Evolutionary conservation across 2,329 filamentous ascomycete genomes (phyloP).

Genomic region (Monosporascus sp.): DNA sequence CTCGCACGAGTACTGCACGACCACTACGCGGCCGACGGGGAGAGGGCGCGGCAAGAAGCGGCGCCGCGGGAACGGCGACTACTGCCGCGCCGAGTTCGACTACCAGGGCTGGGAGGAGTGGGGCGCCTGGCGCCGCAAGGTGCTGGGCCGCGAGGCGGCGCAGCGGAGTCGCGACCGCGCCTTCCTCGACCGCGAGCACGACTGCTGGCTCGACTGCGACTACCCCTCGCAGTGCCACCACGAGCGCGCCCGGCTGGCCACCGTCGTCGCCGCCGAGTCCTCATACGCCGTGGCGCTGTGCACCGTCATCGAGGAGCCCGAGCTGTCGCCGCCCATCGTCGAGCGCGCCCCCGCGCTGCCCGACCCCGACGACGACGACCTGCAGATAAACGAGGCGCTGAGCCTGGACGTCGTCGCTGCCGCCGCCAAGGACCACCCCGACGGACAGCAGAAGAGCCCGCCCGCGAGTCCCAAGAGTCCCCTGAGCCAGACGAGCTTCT

Average conservation of each 20-base stretch:
- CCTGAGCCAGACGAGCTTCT: slow-evolving; percentile 14
- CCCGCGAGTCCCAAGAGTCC: slow-evolving; percentile 15
- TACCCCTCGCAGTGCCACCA: slow-evolving; percentile 41
- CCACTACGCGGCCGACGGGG: background rate
- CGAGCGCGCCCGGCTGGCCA: slow-evolving; percentile 38
- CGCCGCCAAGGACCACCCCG: background rate
- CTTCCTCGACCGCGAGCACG: slow-evolving; percentile 15
- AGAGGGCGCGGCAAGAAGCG: slow-evolving; percentile 13
- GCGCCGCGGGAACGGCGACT: slow-evolving; percentile 8
- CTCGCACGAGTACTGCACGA: slow-evolving; percentile 22
- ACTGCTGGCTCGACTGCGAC: slow-evolving; percentile 23
- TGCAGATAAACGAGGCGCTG: slow-evolving; percentile 11
- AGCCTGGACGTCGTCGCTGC: background rate
- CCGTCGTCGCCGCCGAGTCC: slow-evolving; percentile 37
- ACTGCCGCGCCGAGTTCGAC: slow-evolving; percentile 25
- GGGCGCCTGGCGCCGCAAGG: slow-evolving; percentile 26
- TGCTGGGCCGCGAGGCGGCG: slow-evolving; percentile 20
- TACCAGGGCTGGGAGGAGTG: slow-evolving; percentile 25
- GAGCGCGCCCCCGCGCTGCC: background rate
- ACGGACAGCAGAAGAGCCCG: slow-evolving; percentile 1
- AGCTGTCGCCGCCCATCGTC: slow-evolving; percentile 4
- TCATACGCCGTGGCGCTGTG: background rate
- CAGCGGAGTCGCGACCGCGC: slow-evolving; percentile 13
- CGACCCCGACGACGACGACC: slow-evolving; percentile 9
- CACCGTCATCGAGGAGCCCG: slow-evolving; percentile 23